Evolutionary conservation across 2,329 filamentous ascomycete genomes (phyloP).

Genomic region (Fusarium nurragi): DNA sequence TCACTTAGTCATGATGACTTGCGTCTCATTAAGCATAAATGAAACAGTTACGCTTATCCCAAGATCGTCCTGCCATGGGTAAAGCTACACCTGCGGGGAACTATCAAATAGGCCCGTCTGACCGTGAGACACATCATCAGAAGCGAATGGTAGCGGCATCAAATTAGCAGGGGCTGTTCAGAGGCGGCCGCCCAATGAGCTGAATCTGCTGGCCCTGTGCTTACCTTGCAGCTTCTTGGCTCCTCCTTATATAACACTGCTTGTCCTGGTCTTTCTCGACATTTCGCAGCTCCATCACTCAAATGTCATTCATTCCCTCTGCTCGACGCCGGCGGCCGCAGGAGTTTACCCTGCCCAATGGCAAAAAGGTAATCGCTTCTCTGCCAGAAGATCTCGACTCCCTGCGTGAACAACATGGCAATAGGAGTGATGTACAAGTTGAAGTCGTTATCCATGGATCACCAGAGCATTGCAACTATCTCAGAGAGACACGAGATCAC

Average conservation of each 20-base stretch:
- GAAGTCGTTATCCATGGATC: slow-evolving; percentile 69
- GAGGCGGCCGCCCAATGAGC: slow-evolving; percentile 32
- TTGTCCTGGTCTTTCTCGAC: background rate
- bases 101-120: slow-evolving; percentile 23
- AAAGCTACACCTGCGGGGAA: slow-evolving; percentile 15
- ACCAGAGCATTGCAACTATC: slow-evolving; percentile 55
- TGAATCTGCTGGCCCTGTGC: slow-evolving; percentile 11
- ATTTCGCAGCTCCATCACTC: slow-evolving; percentile 2
- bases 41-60: slow-evolving; percentile 5
- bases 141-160: slow-evolving; percentile 38
- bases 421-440: slow-evolving; percentile 52
- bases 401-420: slow-evolving; percentile 56
- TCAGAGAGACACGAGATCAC: slow-evolving; percentile 62
- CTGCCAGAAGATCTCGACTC: slow-evolving; percentile 63
- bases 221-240: slow-evolving; percentile 30
- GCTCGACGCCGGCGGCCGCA: slow-evolving; percentile 53
- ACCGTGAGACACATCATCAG: slow-evolving; percentile 36
- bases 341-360: slow-evolving; percentile 65
- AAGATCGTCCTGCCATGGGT: slow-evolving; percentile 1
- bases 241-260: slow-evolving; percentile 9
- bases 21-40: slow-evolving; percentile 7
- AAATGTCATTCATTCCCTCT: slow-evolving; percentile 38
- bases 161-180: slow-evolving; percentile 32
- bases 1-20: slow-evolving; percentile 10
- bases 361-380: slow-evolving; percentile 65